Evolutionary conservation across 176 grass and related monocot genomes (phyloP), one percentile per base, ranked within the genome.

Genomic region (Elaeis guineensis): DNA sequence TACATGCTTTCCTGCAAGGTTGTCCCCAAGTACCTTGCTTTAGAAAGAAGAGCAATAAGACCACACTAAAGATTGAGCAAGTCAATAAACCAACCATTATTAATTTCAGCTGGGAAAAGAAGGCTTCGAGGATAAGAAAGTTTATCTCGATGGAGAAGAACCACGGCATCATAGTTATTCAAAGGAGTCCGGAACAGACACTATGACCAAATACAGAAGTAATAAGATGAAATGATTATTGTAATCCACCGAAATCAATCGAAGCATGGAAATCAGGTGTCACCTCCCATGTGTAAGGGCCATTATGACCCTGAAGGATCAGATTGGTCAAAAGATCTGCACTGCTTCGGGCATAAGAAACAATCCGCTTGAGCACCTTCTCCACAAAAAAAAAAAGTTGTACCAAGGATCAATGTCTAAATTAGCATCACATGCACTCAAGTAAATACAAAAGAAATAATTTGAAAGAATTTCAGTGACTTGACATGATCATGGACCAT

Each of bases 281-380:
- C 85, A 97, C 87, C 87, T 97, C 93, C 93, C 93, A 92, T 75
- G 80, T 89, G 69, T 80, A 85, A 78, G 78, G 68, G 65, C 78
- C 71, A 60, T 78, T 70, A 60, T 66, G 75, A 70, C 70, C 84
- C 62, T 69, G 49, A 8, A 79, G 54, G 66, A 92, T 91, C 74
- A 92, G 76, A 76, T 87, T 77, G 19, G 81, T 80, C 50, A 92
- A 74, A 69, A 97, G 81, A 9, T 91, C 84, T 18, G 87, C 72
- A 49, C 93, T 97, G 72, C 87, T 97, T 80, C 76, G 80, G 50
- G 93, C 87, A 55, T 97, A 97, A 48, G 78, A 70, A 73, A 65
- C 80, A 17, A 97, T 78, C 55, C 93, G 79, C 72, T 89, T 91
- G 70, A 97, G 87, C 44, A 89, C 66, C 93, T 97, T 74, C 5